Evolutionary conservation across 2,329 filamentous ascomycete species (phyloP).

Genomic region (Atkinsonella hypoxylon): DNA sequence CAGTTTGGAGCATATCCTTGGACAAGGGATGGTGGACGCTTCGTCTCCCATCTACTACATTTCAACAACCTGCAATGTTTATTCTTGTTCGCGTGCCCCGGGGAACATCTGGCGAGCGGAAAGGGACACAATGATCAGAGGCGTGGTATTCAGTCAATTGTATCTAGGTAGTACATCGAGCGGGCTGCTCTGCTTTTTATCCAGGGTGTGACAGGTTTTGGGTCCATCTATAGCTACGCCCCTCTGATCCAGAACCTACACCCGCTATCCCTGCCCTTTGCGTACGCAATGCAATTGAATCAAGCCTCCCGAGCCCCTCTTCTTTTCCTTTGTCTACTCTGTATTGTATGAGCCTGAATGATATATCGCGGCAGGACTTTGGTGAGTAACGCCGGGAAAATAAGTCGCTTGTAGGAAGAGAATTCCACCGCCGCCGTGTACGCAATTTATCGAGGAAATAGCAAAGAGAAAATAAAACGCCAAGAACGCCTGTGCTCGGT

Average conservation of each 20-base stretch:
- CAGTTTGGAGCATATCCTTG: too few relatives aligned
- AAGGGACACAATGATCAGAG: not conserved
- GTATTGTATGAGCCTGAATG: not conserved
- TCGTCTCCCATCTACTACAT: not conserved
- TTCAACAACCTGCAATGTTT: too few relatives aligned
- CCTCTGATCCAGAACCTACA: not conserved
- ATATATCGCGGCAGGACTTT: not conserved
- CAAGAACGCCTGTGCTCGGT: constrained; percentile 21
- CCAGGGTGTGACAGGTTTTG: not conserved
- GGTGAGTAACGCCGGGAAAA: not conserved
- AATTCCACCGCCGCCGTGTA: not conserved
- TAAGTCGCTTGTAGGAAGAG: not conserved
- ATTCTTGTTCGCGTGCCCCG: too few relatives aligned
- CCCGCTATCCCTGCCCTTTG: not conserved
- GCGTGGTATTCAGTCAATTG: not conserved
- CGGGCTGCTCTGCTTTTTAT: not conserved
- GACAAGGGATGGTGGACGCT: too few relatives aligned
- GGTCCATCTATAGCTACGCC: too few relatives aligned
- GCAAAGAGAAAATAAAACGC: not conserved
- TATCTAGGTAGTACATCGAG: not conserved
- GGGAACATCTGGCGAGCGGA: too few relatives aligned
- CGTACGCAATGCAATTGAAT: not conserved
- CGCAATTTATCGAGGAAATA: not conserved
- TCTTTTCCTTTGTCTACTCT: not conserved
- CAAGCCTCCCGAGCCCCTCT: not conserved